Base-by-base conservation (phyloP, 176 grass and related monocot genomes). In the Pontederia crassipes region DNA sequence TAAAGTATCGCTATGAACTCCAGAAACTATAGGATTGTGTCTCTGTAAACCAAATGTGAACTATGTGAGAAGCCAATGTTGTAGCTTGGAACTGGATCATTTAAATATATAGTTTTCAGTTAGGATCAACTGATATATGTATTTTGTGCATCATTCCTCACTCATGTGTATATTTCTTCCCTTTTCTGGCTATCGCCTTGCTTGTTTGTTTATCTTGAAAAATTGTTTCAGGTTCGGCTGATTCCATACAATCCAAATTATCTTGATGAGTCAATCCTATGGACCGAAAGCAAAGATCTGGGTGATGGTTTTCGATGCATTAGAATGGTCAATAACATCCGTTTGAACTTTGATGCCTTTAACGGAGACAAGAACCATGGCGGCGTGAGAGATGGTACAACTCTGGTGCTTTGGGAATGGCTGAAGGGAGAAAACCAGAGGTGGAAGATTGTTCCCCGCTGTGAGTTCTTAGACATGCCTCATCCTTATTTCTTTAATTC, bases 391-490 rank as follows among this genome's bases (percentile, higher is more conserved):
- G 89, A 94, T 64, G 89, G 85, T 60, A 89, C 89, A 65, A 54
- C 79, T 48, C 1, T 95, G 6, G 85, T 85, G 17, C 89, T 95
- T 24, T 89, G 85, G 89, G 82, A 88, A 73, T 95, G 85, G 85
- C 49, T 59, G 75, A 81, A 95, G 82, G 81, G 85, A 17, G 85
- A 89, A 73, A 95, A 85, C 81, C 89, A 95, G 76, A 73, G 85
- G 64, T 95, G 89, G 89, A 95, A 95, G 89, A 95, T 95, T 69
- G 65, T 95, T 0, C 81, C 89, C 0, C 85, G 81, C 66, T 82
- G 87, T 40, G 82, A 91, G 11, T 82, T 80, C 51, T 75, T 74
- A 17, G 54, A 61, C 12, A 11, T 17, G 32, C 14, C 46, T 49
- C 15, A 72, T 66, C 45, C 62, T 0, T 40, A 40, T 40, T 40